These are phyloP conservation scores for Dothidotthia symphoricarpi DNA, from an alignment of 2,329 filamentous ascomycete species.

Conservation along the genomic window DNA sequence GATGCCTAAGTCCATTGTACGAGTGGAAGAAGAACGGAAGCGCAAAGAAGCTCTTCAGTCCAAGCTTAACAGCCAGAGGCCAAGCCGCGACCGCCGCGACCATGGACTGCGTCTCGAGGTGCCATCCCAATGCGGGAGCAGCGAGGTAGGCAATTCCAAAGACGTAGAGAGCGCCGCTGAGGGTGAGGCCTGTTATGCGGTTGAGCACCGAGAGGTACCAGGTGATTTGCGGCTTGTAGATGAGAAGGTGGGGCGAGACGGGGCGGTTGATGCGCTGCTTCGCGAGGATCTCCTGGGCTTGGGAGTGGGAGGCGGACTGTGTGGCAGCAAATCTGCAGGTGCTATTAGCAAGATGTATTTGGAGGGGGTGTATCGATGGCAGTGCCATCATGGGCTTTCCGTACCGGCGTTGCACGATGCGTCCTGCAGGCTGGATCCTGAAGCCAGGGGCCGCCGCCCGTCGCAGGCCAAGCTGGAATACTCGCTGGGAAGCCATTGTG, in stretches of 20 bases:
- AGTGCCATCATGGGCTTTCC: constrained; percentile 21
- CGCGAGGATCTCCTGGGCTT: constrained; percentile 67
- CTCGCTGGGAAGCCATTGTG: constrained; percentile 47
- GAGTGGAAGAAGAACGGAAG: constrained; percentile 67
- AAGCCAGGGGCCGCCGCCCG: constrained; percentile 45
- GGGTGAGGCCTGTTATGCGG: constrained; percentile 75
- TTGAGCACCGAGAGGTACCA: constrained; percentile 75
- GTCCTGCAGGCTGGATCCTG: constrained; percentile 40
- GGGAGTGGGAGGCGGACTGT: constrained; percentile 54
- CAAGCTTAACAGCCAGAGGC: constrained; percentile 58
- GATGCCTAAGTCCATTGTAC: constrained; percentile 69
- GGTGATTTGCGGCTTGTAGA: constrained; percentile 85
- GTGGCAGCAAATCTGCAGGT: constrained; percentile 52
- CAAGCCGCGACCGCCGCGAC: constrained; percentile 64
- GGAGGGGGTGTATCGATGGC: constrained; percentile 1
- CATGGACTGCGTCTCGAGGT: constrained; percentile 63
- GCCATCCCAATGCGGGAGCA: constrained; percentile 71
- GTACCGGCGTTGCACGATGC: constrained; percentile 52
- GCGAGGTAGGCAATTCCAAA: constrained; percentile 79
- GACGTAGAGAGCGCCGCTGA: constrained; percentile 73
- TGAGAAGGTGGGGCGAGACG: constrained; percentile 77
- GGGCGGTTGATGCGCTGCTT: constrained; percentile 79
- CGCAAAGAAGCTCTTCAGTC: constrained; percentile 59
- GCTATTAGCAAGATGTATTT: constrained; percentile 10
- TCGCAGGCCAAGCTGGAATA: constrained; percentile 47